Percentiles rank a stretch among this genome's conserved stretches.
phyloP scores from a whole-genome alignment of 257 asterid genomes.

The Forsythia viridissima region DNA sequence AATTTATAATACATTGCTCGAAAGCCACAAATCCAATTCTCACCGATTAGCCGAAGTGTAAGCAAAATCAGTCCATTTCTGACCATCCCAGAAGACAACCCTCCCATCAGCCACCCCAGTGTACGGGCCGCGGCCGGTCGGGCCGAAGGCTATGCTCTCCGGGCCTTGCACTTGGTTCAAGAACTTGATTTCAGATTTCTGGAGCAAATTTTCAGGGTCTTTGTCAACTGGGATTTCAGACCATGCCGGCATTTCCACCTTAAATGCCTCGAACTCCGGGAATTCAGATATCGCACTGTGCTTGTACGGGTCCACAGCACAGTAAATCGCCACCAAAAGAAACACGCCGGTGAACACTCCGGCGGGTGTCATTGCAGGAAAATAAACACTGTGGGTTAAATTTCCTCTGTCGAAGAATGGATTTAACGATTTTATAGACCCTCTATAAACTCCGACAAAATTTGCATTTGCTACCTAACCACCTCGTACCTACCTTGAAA shows the following conservation, averaged over 20 bases:
- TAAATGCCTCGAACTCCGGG: conserved; percentile 64
- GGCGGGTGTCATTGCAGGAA: conserved; percentile 40
- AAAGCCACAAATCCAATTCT: conserved; percentile 9
- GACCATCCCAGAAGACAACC: conserved; percentile 81
- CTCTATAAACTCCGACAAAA: background rate
- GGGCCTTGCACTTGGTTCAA: conserved; percentile 82
- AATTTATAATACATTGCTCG: background rate
- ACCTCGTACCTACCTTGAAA: background rate
- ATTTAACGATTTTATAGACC: background rate
- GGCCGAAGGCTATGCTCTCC: conserved; percentile 85
- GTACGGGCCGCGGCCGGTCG: conserved; percentile 87
- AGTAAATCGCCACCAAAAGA: conserved; percentile 68
- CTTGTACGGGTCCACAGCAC: conserved; percentile 82
- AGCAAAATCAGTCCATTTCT: conserved; percentile 76
- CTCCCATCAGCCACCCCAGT: conserved; percentile 96
- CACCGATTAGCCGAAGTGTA: conserved; percentile 89
- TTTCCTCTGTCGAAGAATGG: background rate
- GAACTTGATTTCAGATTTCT: conserved; percentile 82
- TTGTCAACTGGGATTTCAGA: conserved; percentile 57
- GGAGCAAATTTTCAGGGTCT: conserved; percentile 64
- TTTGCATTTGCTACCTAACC: background rate
- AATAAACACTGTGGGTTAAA: background rate
- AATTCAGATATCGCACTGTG: conserved; percentile 66
- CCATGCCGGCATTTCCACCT: conserved; percentile 75
- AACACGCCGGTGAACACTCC: conserved; percentile 44